Percentiles rank a stretch among this genome's conserved stretches.
phyloP scores from a whole-genome alignment of 2,329 filamentous ascomycete genomes.

The Setomelanomma holmii region DNA sequence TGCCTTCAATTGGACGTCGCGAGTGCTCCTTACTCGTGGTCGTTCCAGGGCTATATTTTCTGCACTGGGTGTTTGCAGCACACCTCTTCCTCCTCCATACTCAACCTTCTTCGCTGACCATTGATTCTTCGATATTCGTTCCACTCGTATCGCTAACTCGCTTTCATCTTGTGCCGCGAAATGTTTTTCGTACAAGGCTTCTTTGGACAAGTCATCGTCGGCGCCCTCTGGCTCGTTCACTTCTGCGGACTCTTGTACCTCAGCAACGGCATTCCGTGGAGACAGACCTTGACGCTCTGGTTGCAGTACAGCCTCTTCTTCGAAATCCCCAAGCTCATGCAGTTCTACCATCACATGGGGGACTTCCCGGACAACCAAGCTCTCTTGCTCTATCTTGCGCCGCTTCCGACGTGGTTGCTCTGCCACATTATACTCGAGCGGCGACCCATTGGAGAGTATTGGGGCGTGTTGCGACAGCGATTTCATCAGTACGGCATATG shows the following conservation, averaged over 20 bases:
- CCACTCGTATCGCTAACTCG: conserved; percentile 60
- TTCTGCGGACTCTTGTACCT: conserved; percentile 3
- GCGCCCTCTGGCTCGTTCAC: too few relatives aligned
- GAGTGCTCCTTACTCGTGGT: conserved; percentile 30
- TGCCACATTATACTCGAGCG: too few relatives aligned
- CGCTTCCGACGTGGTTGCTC: too few relatives aligned
- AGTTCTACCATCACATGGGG: too few relatives aligned
- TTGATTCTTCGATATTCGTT: conserved; percentile 55
- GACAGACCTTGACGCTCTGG: too few relatives aligned
- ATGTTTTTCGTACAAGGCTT: conserved; percentile 77
- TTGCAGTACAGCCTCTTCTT: too few relatives aligned
- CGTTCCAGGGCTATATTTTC: conserved; percentile 21
- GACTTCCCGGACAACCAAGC: too few relatives aligned
- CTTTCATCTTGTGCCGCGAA: conserved; percentile 74
- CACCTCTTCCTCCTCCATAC: conserved; percentile 33
- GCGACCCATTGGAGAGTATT: too few relatives aligned
- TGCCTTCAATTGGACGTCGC: conserved; percentile 43
- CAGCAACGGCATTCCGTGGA: too few relatives aligned
- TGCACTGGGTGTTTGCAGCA: conserved; percentile 34
- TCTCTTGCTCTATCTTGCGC: too few relatives aligned
- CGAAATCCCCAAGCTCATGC: too few relatives aligned
- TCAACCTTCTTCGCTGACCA: conserved; percentile 56
- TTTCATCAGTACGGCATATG: conserved; percentile 65
- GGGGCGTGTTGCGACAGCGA: conserved; percentile 59
- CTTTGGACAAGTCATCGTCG: conserved; percentile 49